phyloP scores from a whole-genome alignment of 139 green algal genomes.

The Chlamydomonas incerta region DNA sequence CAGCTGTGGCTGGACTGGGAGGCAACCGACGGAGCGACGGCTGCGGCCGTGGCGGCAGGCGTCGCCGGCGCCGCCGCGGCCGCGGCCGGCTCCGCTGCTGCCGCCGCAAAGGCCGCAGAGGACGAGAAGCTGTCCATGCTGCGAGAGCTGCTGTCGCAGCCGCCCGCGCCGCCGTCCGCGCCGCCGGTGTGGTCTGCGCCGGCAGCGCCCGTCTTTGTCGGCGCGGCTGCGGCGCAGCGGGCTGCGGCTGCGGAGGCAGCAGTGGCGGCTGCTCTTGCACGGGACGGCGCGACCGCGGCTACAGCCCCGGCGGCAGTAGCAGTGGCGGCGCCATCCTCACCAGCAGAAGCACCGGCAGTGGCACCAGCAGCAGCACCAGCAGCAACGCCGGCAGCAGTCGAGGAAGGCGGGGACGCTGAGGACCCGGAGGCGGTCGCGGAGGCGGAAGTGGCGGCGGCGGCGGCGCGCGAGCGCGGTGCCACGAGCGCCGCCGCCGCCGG shows the following conservation, averaged over 20 bases:
- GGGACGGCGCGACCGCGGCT: too few species aligned
- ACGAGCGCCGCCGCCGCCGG: too few species aligned
- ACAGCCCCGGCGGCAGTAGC: too few species aligned
- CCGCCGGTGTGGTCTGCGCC: neutral
- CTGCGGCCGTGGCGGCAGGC: neutral
- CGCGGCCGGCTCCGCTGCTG: constrained; percentile 2
- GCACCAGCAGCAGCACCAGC: neutral
- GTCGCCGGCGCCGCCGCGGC: neutral
- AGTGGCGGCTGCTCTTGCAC: too few species aligned
- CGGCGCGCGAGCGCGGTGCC: neutral
- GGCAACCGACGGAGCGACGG: constrained; percentile 3
- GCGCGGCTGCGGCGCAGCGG: too few species aligned
- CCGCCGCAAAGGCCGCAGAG: constrained; percentile 3
- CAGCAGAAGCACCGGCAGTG: too few species aligned
- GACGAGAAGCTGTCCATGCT: constrained; percentile 53
- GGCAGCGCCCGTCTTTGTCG: too few species aligned
- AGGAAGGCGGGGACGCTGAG: neutral
- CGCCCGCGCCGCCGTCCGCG: neutral
- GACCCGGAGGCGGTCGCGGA: neutral
- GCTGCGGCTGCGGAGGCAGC: too few species aligned
- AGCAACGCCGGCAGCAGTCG: neutral
- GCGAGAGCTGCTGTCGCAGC: constrained; percentile 36
- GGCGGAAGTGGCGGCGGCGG: neutral
- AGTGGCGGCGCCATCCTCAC: too few species aligned
- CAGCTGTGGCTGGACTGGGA: constrained; percentile 70